A percentile compares a stretch with the other conserved stretches of the same genome.
These are phyloP conservation scores for Astrothelium macrocarpum DNA, from an alignment of 495 filamentous ascomycete genomes.

Conservation along the genomic window DNA sequence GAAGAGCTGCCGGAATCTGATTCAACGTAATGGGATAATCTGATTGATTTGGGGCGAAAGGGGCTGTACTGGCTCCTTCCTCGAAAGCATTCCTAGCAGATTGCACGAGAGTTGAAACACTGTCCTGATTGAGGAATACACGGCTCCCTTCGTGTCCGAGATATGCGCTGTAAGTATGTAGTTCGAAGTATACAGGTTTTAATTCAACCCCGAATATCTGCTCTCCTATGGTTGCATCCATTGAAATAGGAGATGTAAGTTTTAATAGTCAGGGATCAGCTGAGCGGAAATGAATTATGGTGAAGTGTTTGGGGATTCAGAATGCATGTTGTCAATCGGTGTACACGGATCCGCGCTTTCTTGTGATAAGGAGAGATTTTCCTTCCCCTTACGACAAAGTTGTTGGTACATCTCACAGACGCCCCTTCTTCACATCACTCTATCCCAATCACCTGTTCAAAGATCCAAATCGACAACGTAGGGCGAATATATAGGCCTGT, in stretches of 20 bases:
- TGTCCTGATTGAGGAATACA: not conserved
- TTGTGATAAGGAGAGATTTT: too few relatives aligned
- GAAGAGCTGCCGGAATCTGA: not conserved
- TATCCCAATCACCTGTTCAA: not conserved
- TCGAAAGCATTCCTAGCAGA: not conserved
- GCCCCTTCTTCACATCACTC: not conserved
- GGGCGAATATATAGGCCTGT: conserved; percentile 44
- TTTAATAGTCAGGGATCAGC: too few relatives aligned
- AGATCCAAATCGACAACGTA: conserved; percentile 60
- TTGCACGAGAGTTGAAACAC: not conserved
- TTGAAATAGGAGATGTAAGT: too few relatives aligned
- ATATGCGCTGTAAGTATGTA: not conserved
- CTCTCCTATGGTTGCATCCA: too few relatives aligned
- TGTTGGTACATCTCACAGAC: not conserved
- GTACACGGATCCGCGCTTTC: too few relatives aligned
- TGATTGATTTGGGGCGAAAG: not conserved
- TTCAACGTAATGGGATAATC: not conserved
- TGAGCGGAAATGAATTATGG: too few relatives aligned
- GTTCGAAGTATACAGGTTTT: too few relatives aligned
- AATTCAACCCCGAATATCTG: too few relatives aligned
- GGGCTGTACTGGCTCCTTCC: not conserved
- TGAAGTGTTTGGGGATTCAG: too few relatives aligned
- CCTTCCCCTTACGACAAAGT: too few relatives aligned
- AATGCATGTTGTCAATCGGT: too few relatives aligned
- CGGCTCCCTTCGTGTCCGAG: not conserved